phyloP scores from a whole-genome alignment of 2,329 filamentous ascomycete species.

The Alternaria hordeiaustralica region DNA sequence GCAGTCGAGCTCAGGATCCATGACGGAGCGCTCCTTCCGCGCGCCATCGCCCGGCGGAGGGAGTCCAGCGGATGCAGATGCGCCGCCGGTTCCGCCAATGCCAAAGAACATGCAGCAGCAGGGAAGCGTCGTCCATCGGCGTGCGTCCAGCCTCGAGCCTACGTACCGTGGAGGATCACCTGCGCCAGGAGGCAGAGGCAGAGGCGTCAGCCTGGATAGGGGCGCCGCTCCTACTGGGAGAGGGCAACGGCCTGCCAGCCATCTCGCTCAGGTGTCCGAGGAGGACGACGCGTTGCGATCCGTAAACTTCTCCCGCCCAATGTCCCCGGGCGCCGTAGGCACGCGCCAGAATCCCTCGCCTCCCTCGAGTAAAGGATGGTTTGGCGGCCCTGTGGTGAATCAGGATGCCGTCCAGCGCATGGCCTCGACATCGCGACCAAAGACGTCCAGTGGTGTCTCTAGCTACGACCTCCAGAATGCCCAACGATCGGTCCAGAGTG shows the following conservation, averaged over 20 bases:
- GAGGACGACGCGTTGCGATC: slow-evolving; percentile 53
- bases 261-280: slow-evolving; percentile 52
- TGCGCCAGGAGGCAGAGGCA: slow-evolving; percentile 43
- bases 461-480: slow-evolving; percentile 27
- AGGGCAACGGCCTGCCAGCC: slow-evolving; percentile 38
- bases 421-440: slow-evolving; percentile 32
- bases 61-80: slow-evolving; percentile 49
- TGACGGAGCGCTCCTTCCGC: slow-evolving; percentile 88
- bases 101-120: slow-evolving; percentile 57
- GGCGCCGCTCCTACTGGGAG: slow-evolving; percentile 30
- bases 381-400: slow-evolving; percentile 46
- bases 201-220: slow-evolving; percentile 52
- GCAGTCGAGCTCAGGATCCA: slow-evolving; percentile 74
- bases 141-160: slow-evolving; percentile 60
- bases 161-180: slow-evolving; percentile 56
- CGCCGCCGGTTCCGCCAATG: slow-evolving; percentile 78
- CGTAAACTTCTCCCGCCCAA: slow-evolving; percentile 63
- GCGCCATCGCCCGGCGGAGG: slow-evolving; percentile 64
- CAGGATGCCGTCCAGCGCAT: slow-evolving; percentile 38
- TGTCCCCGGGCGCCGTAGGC: slow-evolving; percentile 46
- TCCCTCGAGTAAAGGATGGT: slow-evolving; percentile 46
- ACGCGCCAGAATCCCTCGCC: slow-evolving; percentile 16
- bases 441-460: slow-evolving; percentile 32
- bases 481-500: slow-evolving; percentile 45
- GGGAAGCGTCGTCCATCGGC: slow-evolving; percentile 36